Conservation (phyloP, 1,139 yeast genomes). For the Saccharomyces pastorianus region DNA sequence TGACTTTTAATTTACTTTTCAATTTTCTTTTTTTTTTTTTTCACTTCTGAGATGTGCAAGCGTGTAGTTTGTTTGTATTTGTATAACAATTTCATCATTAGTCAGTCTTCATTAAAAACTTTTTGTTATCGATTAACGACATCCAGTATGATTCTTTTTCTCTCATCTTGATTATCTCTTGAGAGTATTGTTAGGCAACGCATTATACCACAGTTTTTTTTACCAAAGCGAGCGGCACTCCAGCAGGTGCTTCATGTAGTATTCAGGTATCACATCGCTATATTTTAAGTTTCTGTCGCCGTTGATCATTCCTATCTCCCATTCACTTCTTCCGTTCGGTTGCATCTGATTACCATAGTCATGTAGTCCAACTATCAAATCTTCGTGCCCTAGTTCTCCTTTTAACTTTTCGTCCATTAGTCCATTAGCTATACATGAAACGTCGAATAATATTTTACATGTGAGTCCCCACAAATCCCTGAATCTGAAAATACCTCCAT, state of each 20-base stretch:
- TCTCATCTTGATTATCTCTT: not conserved
- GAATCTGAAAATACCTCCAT: slow-evolving; percentile 25
- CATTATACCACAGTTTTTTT: not conserved
- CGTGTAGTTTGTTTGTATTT: not conserved
- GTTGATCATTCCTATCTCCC: slow-evolving; percentile 39
- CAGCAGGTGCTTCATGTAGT: slow-evolving; percentile 15
- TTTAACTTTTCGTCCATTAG: slow-evolving; percentile 5
- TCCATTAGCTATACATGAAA: slow-evolving; percentile 52
- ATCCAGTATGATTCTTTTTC: not conserved
- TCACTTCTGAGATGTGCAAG: not conserved
- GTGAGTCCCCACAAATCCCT: slow-evolving; percentile 89
- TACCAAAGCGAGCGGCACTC: not conserved
- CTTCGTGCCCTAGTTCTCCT: slow-evolving; percentile 51
- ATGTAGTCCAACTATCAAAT: slow-evolving; percentile 49
- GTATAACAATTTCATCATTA: not conserved
- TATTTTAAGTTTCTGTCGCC: slow-evolving; percentile 39
- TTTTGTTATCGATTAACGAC: not conserved
- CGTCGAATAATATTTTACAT: slow-evolving; percentile 74
- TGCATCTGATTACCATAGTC: slow-evolving; percentile 44
- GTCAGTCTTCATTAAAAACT: not conserved
- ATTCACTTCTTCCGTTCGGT: slow-evolving; percentile 32
- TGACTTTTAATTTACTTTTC: not conserved
- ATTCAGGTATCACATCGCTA: slow-evolving; percentile 38
- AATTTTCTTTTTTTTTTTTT: not conserved
- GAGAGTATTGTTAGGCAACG: not conserved